These are phyloP conservation scores for Turnera subulata DNA, from an alignment of 345 rosid genomes.

Conservation along the genomic window DNA sequence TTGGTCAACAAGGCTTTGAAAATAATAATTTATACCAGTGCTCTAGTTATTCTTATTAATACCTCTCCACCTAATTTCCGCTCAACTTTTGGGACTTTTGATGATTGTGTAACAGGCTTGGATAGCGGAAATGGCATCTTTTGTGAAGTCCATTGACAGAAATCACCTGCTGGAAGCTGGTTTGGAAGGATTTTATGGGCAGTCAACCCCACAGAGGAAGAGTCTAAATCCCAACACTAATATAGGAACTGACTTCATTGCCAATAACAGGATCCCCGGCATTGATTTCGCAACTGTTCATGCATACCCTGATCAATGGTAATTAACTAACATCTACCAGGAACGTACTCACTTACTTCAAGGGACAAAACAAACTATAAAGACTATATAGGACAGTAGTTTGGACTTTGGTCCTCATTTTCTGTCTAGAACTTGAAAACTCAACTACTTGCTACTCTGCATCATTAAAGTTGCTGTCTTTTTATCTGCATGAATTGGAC, in stretches of 20 bases:
- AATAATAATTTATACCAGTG: too few relatives aligned
- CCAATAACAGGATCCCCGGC: conserved; percentile 21
- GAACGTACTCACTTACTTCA: too few relatives aligned
- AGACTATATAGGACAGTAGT: too few relatives aligned
- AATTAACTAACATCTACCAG: background rate
- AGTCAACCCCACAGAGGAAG: conserved; percentile 25
- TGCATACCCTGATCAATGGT: conserved; percentile 32
- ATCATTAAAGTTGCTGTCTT: background rate
- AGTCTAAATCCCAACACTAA: conserved; percentile 16
- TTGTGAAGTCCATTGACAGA: conserved; percentile 30
- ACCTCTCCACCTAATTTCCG: background rate
- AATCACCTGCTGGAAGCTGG: conserved; percentile 35
- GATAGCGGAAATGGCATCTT: conserved; percentile 25
- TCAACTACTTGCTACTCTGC: too few relatives aligned
- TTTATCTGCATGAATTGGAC: conserved; percentile 2
- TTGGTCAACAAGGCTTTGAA: too few relatives aligned
- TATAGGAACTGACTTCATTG: conserved; percentile 29
- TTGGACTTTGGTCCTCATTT: too few relatives aligned
- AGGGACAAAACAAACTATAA: too few relatives aligned
- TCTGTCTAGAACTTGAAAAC: too few relatives aligned
- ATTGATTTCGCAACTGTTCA: conserved; percentile 32
- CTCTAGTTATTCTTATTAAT: too few relatives aligned
- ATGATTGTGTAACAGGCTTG: conserved; percentile 41
- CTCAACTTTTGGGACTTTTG: conserved; percentile 3
- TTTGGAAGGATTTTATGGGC: conserved; percentile 31